phyloP scores from a whole-genome alignment of 192 early-diverging fungal genomes.

The Rhizophlyctis rosea region DNA sequence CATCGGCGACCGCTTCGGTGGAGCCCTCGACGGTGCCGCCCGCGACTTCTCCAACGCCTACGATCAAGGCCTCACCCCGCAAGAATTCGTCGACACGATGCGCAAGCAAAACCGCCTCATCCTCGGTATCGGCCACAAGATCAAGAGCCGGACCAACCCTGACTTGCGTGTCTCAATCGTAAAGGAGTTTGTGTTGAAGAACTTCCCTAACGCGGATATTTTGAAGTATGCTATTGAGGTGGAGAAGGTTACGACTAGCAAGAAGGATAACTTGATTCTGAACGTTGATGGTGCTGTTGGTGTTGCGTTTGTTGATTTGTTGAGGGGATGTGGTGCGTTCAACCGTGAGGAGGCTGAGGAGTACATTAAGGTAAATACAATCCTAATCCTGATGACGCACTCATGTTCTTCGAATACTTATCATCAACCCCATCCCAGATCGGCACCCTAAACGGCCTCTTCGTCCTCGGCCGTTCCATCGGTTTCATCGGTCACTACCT shows the following conservation, averaged over 20 bases:
- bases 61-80: conserved; percentile 87
- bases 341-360: conserved; percentile 92
- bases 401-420: no score
- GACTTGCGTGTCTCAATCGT: conserved; percentile 95
- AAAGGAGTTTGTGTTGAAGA: conserved; percentile 83
- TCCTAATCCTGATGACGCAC: no score
- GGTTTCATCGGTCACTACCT: conserved; percentile 98
- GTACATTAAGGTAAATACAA: conserved; percentile 84
- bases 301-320: conserved; percentile 91
- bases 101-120: conserved; percentile 96
- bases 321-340: conserved; percentile 91
- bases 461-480: conserved; percentile 88
- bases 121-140: conserved; percentile 98
- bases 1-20: conserved; percentile 97
- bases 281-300: conserved; percentile 94
- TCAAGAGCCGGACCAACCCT: conserved; percentile 98
- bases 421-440: conserved; percentile 49
- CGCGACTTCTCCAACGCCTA: conserved; percentile 85
- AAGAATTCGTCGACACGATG: conserved; percentile 93
- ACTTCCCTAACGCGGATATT: conserved; percentile 85
- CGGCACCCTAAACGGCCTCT: conserved; percentile 91
- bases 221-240: conserved; percentile 92
- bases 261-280: conserved; percentile 98
- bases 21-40: conserved; percentile 97
- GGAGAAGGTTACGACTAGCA: conserved; percentile 92